Percentiles rank a stretch among this genome's conserved stretches.
These are phyloP conservation scores for Podospora anserina DNA, from an alignment of 495 filamentous ascomycete species.

Conservation along the genomic window DNA sequence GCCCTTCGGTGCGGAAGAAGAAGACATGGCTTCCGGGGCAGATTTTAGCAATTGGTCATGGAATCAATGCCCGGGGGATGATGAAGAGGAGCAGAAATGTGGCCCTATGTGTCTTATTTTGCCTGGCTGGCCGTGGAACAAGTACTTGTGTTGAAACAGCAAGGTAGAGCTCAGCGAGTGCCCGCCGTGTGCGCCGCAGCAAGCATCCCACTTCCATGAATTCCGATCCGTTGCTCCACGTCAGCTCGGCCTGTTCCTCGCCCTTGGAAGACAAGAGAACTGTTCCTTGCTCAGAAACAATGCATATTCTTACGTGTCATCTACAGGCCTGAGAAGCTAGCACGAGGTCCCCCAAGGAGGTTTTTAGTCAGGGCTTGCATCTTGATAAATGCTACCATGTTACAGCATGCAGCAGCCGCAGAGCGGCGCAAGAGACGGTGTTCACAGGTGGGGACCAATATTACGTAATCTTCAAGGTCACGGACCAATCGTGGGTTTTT, in stretches of 20 bases:
- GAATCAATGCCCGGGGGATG: conserved; percentile 13
- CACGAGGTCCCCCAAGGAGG: background rate
- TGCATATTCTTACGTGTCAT: background rate
- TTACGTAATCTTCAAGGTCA: background rate
- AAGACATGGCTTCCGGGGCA: conserved; percentile 26
- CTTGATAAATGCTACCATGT: background rate
- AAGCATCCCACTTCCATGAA: background rate
- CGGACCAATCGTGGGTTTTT: conserved; percentile 1
- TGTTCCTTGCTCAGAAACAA: background rate
- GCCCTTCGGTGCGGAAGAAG: conserved; percentile 23
- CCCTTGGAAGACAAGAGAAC: background rate
- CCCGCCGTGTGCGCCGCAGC: background rate
- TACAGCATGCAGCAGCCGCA: background rate
- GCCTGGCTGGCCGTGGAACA: conserved; percentile 1
- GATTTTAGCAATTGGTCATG: conserved; percentile 3
- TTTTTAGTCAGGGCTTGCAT: background rate
- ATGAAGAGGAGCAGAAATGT: conserved; percentile 1
- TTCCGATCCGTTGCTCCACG: background rate
- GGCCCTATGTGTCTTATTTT: conserved; percentile 2
- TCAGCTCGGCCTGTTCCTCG: background rate
- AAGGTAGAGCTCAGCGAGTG: background rate
- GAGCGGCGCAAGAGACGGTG: background rate
- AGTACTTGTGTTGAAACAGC: background rate
- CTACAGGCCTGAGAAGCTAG: background rate
- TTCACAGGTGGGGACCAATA: background rate